A percentile compares a stretch with the other conserved stretches of the same genome.
Conservation (phyloP, 75 land plant genomes). For the Ceratopteris richardii region DNA sequence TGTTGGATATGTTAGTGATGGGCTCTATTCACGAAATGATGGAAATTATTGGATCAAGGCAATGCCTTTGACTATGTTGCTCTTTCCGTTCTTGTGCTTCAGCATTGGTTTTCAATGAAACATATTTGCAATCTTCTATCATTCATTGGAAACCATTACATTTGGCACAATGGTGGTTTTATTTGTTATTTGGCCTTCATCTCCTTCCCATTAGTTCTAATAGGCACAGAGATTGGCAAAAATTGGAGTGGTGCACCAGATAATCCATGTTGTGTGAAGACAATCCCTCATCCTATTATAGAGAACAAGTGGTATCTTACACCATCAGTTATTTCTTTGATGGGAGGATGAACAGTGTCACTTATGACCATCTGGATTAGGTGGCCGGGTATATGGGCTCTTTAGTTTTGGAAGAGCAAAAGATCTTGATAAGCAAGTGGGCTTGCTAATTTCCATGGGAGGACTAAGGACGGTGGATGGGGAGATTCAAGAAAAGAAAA, state of each 20-base stretch:
- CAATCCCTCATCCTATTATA: constrained; percentile 33
- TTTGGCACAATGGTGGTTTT: constrained; percentile 36
- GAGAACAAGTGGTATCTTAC: constrained; percentile 35
- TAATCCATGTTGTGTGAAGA: constrained; percentile 30
- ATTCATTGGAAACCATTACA: constrained; percentile 30
- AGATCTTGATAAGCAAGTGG: too few species aligned
- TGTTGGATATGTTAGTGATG: constrained; percentile 25
- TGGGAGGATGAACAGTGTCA: too few species aligned
- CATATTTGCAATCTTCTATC: constrained; percentile 23
- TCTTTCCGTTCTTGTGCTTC: constrained; percentile 30
- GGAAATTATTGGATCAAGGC: constrained; percentile 33
- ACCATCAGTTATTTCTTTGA: constrained; percentile 24
- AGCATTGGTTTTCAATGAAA: constrained; percentile 25
- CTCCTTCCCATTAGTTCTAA: constrained; percentile 27
- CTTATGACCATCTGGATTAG: too few species aligned
- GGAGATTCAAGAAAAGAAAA: too few species aligned
- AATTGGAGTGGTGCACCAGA: constrained; percentile 30
- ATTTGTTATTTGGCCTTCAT: constrained; percentile 30
- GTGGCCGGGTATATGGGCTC: too few species aligned
- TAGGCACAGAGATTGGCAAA: constrained; percentile 28
- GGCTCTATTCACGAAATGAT: too few species aligned
- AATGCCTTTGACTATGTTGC: constrained; percentile 26
- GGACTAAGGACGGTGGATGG: too few species aligned
- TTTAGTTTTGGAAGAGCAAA: too few species aligned
- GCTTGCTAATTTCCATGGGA: too few species aligned